Percentiles rank a stretch among this genome's conserved stretches.
Conservation (phyloP, 768 basidiomycete species). For the Calocera cornea region DNA sequence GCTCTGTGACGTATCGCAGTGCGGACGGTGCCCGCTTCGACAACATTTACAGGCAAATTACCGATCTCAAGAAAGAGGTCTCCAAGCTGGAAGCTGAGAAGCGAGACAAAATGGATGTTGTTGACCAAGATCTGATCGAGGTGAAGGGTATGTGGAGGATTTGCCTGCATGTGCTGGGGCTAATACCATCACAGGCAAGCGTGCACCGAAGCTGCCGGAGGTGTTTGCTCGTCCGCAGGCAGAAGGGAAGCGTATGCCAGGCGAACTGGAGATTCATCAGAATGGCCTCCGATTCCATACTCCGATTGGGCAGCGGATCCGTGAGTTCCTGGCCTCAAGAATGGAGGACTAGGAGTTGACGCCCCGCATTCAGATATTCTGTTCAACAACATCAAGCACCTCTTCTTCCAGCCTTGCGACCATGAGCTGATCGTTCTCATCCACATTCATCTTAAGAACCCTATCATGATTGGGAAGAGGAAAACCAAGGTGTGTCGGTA, state of each 20-base stretch:
- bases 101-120: slow-evolving; percentile 96
- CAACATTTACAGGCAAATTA: slow-evolving; percentile 78
- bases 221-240: slow-evolving; percentile 87
- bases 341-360: not conserved
- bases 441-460: slow-evolving; percentile 83
- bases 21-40: slow-evolving; percentile 82
- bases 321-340: slow-evolving; percentile 31
- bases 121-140: slow-evolving; percentile 88
- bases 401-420: slow-evolving; percentile 98
- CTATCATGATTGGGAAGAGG: slow-evolving; percentile 98
- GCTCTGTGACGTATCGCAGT: slow-evolving; percentile 87
- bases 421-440: slow-evolving; percentile 88
- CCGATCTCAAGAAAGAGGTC: slow-evolving; percentile 88
- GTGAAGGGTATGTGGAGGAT: slow-evolving; percentile 44
- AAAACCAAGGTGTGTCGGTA: slow-evolving; percentile 66
- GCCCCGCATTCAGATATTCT: slow-evolving; percentile 51
- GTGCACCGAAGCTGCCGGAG: slow-evolving; percentile 72
- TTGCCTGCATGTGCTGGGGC: not conserved
- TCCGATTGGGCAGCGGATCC: slow-evolving; percentile 78
- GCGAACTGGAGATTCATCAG: slow-evolving; percentile 97
- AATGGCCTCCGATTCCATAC: slow-evolving; percentile 92
- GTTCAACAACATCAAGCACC: slow-evolving; percentile 93
- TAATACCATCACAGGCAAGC: slow-evolving; percentile 4
- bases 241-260: slow-evolving; percentile 87
- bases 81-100: slow-evolving; percentile 95